These are phyloP conservation scores for Austroboletus novae-zelandiae DNA, from an alignment of 1,284 basidiomycete genomes.

Conservation along the genomic window DNA sequence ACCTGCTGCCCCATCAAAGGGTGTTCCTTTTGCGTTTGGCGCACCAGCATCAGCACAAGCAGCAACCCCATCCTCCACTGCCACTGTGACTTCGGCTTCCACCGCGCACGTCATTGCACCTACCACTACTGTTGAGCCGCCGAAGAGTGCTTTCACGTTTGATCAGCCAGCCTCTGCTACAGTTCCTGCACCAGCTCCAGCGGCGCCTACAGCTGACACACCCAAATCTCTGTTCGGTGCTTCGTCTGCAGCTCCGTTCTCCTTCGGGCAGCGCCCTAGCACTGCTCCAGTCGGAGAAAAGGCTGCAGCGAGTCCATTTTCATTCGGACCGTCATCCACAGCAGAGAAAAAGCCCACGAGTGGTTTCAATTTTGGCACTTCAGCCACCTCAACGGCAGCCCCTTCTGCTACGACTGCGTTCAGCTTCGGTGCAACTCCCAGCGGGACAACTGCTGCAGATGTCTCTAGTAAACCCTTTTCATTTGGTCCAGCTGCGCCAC, in stretches of 20 bases:
- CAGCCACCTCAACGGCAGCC: slow-evolving; percentile 21
- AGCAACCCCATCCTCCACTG: slow-evolving; percentile 1
- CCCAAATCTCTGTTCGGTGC: slow-evolving; percentile 29
- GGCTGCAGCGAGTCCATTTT: slow-evolving; percentile 23
- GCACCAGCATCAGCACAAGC: slow-evolving; percentile 3
- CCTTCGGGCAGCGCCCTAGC: slow-evolving; percentile 26
- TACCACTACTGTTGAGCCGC: slow-evolving; percentile 14
- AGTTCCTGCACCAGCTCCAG: slow-evolving; percentile 2
- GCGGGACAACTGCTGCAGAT: slow-evolving; percentile 28
- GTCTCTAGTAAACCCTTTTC: slow-evolving; percentile 32
- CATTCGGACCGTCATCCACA: slow-evolving; percentile 26
- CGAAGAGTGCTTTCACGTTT: slow-evolving; percentile 29
- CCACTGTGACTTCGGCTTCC: not conserved
- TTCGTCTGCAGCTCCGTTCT: slow-evolving; percentile 24
- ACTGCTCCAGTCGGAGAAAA: slow-evolving; percentile 23
- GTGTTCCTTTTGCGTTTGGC: slow-evolving; percentile 19
- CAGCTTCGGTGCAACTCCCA: slow-evolving; percentile 27
- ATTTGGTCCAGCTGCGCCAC: slow-evolving; percentile 26
- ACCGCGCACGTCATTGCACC: not conserved
- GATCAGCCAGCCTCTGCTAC: slow-evolving; percentile 18
- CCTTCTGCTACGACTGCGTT: slow-evolving; percentile 31
- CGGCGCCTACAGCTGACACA: slow-evolving; percentile 11
- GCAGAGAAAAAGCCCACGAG: slow-evolving; percentile 26
- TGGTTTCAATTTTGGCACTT: slow-evolving; percentile 32
- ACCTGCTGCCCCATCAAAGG: slow-evolving; percentile 3